Evolutionary conservation across 2,329 filamentous ascomycete genomes (phyloP), one percentile per base, ranked within the genome.

Genomic region (Diaporthe ilicicola): DNA sequence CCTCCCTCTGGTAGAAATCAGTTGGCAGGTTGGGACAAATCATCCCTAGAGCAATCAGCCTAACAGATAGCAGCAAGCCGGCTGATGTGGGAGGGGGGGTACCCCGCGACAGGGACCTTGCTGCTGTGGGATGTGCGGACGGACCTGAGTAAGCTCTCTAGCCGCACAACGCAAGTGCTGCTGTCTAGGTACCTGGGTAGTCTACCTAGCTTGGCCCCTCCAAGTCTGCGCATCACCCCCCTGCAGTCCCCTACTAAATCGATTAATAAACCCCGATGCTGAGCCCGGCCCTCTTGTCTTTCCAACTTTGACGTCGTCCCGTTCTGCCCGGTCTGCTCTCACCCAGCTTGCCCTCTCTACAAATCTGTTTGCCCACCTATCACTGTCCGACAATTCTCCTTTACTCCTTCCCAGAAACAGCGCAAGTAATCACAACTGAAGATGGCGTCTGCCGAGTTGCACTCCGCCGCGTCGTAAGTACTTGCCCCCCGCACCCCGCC

Each of bases 401-500:
- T 42, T 32, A 59, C 24, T 53, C 55, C 51, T 48, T 51, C 44
- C 51, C 46, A 37, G 32, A 59, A 70, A 50, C 50, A 61, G 48
- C 13, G 50, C 61, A 67, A 70, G 22, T 39, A 48, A 37, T 76
- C 78, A 78, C 78, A 78, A 75, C 29, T 69, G 46, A 67, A 74
- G 46, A 76, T 79, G 77, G 74, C 78, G 55, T 73, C 77, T 27
- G 44, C 44, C 69, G 77, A 79, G 46, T 55, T 75, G 72, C 77
- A 79, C 70, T 72, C 74, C 61, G 69, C 74, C 72, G 76, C 76
- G 73, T 74, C 74, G 78, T 80, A 73, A 79, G 78, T 80, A 54
- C 59, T 19, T n/a, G 19, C 19, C 29, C 59, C 50, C 69, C 59
- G 53, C 73, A 64, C 72, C 72, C 72, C 73, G 72, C 73, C 70